phyloP scores from a whole-genome alignment of 257 asterid genomes.

The Datura wrightii region DNA sequence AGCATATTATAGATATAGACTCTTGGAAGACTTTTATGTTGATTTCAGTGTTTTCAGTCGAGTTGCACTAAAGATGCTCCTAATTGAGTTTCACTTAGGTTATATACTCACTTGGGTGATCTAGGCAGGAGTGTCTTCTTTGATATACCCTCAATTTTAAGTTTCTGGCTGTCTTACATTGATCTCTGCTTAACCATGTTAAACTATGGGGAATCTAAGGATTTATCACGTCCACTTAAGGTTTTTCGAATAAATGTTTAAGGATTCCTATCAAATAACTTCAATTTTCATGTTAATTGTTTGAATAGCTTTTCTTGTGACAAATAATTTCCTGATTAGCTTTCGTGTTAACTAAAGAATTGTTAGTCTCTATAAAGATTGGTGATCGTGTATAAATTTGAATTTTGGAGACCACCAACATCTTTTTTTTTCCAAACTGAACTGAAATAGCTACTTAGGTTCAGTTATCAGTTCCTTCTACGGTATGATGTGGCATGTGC shows the following conservation, averaged over 20 bases:
- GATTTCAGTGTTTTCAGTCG: neutral
- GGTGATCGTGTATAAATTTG: neutral
- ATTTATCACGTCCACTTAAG: neutral
- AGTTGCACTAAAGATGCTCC: neutral
- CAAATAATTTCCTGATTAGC: neutral
- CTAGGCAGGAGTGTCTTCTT: neutral
- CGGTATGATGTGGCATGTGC: conserved; percentile 6
- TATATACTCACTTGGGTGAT: neutral
- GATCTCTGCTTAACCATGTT: conserved; percentile 17
- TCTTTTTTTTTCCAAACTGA: neutral
- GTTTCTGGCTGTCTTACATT: neutral
- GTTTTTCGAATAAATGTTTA: neutral
- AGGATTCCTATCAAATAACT: neutral
- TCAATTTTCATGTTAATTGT: neutral
- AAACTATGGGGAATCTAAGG: neutral
- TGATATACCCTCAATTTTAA: conserved; percentile 13
- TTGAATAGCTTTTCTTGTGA: neutral
- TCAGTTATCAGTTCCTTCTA: conserved; percentile 15
- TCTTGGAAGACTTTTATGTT: conserved; percentile 12
- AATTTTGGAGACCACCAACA: neutral
- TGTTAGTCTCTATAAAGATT: neutral
- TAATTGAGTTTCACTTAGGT: conserved; percentile 14
- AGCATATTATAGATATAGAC: neutral
- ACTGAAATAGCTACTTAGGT: conserved; percentile 22
- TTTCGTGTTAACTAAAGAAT: neutral